Evolutionary conservation across 139 green algal genomes (phyloP), one percentile per base, ranked within the genome.

Genomic region (Tetradesmus obliquus): DNA sequence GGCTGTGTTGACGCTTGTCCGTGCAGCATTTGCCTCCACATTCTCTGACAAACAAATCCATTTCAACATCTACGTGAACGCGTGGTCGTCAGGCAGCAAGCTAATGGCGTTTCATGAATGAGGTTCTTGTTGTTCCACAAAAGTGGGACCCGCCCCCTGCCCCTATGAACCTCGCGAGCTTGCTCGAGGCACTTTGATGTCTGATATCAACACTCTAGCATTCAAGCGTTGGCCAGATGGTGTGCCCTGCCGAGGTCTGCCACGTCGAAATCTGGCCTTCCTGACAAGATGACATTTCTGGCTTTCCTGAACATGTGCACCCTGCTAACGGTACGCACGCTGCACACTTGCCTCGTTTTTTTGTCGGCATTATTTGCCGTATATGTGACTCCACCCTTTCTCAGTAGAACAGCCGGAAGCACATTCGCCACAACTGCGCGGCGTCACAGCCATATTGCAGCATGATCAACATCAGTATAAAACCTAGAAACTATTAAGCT

Each of bases 271-370:
- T 76, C 66, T 76, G 66, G 66, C 66, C 15, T 76, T 76, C 17
- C 66, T 76, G 66, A 76, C 66, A 76, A 76, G 66, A 19, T 76
- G 66, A 76, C 66, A 76, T 76, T 76, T 76, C 66, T 76, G 66
- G 66, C 66, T 76, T 76, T 76, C 66, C 66, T 76, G 66, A 76
- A 19, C 66, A 24, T 24, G 17, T 24, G n/a, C 66, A 19, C 17
- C 17, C 66, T 6, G 66, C 3, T 76, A 24, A 3, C 5, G 17
- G 66, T 24, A 24, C 17, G 17, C 15, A 6, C 17, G 17, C 66
- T 19, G 2, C 66, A 76, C 60, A 71, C 7, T 19, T 76, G 6
- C 66, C n/a, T 6, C 6, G n/a, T 6, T 76, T 9, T 6, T 24
- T 76, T 76, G 5, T 2, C 66, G 15, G n/a, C 57, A 66, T 13